A percentile compares a stretch with the other conserved stretches of the same genome.
phyloP scores from a whole-genome alignment of 1,284 basidiomycete species.

The Heterobasidion parviporum region DNA sequence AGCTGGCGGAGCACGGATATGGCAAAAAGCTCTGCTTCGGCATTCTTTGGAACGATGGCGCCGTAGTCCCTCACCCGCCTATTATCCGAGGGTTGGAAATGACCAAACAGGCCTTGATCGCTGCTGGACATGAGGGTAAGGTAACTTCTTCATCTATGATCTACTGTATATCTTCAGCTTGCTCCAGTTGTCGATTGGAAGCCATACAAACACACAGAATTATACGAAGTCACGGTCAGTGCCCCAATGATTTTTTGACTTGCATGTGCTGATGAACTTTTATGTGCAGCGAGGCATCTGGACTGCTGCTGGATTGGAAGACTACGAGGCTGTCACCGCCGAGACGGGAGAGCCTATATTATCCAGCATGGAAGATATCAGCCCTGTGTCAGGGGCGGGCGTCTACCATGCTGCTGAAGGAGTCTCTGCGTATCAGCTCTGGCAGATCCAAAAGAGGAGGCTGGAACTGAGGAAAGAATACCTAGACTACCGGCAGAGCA shows the following conservation, averaged over 20 bases:
- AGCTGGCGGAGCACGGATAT: conserved; percentile 48
- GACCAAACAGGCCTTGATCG: conserved; percentile 47
- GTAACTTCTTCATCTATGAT: not conserved
- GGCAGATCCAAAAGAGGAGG: conserved; percentile 34
- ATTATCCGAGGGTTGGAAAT: conserved; percentile 54
- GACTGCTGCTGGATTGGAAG: conserved; percentile 21
- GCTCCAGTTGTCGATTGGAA: conserved; percentile 43
- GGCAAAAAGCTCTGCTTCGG: conserved; percentile 54
- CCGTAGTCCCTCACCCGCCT: conserved; percentile 64
- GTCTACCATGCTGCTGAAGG: conserved; percentile 5
- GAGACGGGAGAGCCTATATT: conserved; percentile 24
- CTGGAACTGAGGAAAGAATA: conserved; percentile 29
- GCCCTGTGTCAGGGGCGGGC: conserved; percentile 1
- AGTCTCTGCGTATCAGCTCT: conserved; percentile 29
- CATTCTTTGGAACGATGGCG: conserved; percentile 56
- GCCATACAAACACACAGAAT: conserved; percentile 38
- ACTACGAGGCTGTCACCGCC: conserved; percentile 18
- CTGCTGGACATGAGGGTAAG: conserved; percentile 60
- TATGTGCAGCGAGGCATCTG: conserved; percentile 20
- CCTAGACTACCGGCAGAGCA: conserved; percentile 39
- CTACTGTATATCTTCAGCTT: not conserved
- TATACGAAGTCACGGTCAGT: conserved; percentile 40
- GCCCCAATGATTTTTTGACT: not conserved
- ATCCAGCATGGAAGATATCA: conserved; percentile 19
- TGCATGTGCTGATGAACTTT: not conserved